These are phyloP conservation scores for Albophoma yamanashiensis DNA, from an alignment of 2,329 filamentous ascomycete genomes.

Conservation along the genomic window DNA sequence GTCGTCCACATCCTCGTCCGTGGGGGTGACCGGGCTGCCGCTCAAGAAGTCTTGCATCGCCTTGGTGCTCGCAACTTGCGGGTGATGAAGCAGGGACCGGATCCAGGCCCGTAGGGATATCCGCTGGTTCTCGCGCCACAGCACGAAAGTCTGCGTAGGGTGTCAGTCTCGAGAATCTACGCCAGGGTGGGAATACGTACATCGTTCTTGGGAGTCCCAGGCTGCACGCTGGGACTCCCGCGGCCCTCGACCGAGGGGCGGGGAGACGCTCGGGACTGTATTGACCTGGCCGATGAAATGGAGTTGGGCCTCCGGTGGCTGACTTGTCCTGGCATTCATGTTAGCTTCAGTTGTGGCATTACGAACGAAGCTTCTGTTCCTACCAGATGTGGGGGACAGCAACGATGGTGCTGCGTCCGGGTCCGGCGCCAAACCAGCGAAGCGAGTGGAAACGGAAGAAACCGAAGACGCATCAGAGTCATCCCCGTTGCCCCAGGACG, in stretches of 20 bases:
- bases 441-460: slow-evolving; percentile 67
- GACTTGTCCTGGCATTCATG: slow-evolving; percentile 1
- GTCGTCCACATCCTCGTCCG: slow-evolving; percentile 75
- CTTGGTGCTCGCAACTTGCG: slow-evolving; percentile 70
- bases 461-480: slow-evolving; percentile 72
- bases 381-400: slow-evolving; percentile 14
- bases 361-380: neutral
- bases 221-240: slow-evolving; percentile 12
- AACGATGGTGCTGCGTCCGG: slow-evolving; percentile 12
- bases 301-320: slow-evolving; percentile 12
- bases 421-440: slow-evolving; percentile 26
- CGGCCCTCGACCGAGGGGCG: slow-evolving; percentile 20
- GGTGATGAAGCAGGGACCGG: slow-evolving; percentile 75
- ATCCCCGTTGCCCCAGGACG: slow-evolving; percentile 39
- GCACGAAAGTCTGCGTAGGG: slow-evolving; percentile 35
- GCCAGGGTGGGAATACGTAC: slow-evolving; percentile 8
- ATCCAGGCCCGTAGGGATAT: slow-evolving; percentile 86
- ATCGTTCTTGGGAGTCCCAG: slow-evolving; percentile 11
- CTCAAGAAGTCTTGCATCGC: slow-evolving; percentile 80
- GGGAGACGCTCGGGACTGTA: slow-evolving; percentile 18
- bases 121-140: slow-evolving; percentile 83
- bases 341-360: neutral
- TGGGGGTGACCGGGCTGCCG: slow-evolving; percentile 58
- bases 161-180: slow-evolving; percentile 12
- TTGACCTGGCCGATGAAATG: slow-evolving; percentile 19